Percentiles rank a stretch among this genome's conserved stretches.
Conservation (phyloP, 108 stramenopile species). For the Skeletonema tropicum region DNA sequence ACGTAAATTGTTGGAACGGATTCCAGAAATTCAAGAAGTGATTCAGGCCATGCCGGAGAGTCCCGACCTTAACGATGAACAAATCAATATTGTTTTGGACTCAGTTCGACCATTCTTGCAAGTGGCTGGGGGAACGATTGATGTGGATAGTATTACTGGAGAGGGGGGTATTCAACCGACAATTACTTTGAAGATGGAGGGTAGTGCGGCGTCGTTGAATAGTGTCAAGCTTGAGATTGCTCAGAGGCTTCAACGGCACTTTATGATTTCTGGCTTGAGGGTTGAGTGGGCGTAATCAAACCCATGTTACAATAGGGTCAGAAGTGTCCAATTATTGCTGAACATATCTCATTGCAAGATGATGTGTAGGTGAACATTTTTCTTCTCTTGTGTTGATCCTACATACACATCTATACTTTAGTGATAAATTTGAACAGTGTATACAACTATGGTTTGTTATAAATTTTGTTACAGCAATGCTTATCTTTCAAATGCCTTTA, state of each 20-base stretch:
- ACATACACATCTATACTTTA: no score
- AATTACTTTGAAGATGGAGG: slow-evolving; percentile 90
- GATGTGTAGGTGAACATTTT: not conserved
- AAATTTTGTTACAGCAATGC: not conserved
- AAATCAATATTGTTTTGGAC: slow-evolving; percentile 86
- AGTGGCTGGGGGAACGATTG: slow-evolving; percentile 93
- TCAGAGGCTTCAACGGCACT: slow-evolving; percentile 93
- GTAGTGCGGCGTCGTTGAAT: slow-evolving; percentile 80
- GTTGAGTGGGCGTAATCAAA: slow-evolving; percentile 67
- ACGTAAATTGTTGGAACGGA: slow-evolving; percentile 83
- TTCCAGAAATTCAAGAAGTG: slow-evolving; percentile 98
- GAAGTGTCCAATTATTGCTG: not conserved
- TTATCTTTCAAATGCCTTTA: slow-evolving; percentile 35
- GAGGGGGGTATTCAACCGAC: slow-evolving; percentile 83
- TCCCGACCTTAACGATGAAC: slow-evolving; percentile 78
- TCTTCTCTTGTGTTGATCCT: not conserved
- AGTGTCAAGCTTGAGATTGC: slow-evolving; percentile 97
- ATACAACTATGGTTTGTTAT: not conserved
- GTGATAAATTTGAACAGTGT: not conserved
- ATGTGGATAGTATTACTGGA: slow-evolving; percentile 71
- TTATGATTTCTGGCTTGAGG: slow-evolving; percentile 91
- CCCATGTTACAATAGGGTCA: not conserved
- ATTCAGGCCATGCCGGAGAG: slow-evolving; percentile 93
- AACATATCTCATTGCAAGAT: no score
- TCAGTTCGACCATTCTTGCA: slow-evolving; percentile 95